These are phyloP conservation scores for Trypanosomatidae sp. DNA, from an alignment of 208 protist genomes.

Conservation along the genomic window DNA sequence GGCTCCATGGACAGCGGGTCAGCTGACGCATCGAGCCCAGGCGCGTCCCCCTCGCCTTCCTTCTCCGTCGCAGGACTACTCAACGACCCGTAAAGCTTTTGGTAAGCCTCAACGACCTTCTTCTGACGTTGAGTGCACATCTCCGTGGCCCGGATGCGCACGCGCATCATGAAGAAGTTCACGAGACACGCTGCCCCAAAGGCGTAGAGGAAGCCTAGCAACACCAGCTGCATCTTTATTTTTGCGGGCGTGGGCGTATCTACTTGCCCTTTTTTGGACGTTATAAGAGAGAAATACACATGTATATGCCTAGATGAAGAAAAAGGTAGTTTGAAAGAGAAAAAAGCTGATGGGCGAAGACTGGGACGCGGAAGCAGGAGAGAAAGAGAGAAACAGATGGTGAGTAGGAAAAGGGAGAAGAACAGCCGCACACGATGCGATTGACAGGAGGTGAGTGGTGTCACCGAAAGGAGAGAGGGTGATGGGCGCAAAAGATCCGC, in stretches of 20 bases:
- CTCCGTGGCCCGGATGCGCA: constrained; percentile 24
- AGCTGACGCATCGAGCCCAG: constrained; percentile 8
- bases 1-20: constrained; percentile 18
- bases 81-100: not conserved
- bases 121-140: constrained; percentile 20
- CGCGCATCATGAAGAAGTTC: constrained; percentile 39
- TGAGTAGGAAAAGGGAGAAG: too few species aligned
- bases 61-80: not conserved
- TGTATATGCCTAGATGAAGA: too few species aligned
- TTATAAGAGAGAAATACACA: not conserved
- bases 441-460: too few species aligned
- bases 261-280: not conserved
- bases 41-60: not conserved
- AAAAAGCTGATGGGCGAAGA: too few species aligned
- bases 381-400: not conserved
- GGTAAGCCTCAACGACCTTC: constrained; percentile 13
- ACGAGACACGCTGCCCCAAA: constrained; percentile 35
- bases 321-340: too few species aligned
- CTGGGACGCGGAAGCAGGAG: not conserved
- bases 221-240: constrained; percentile 15
- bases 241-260: too few species aligned
- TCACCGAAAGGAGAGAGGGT: too few species aligned
- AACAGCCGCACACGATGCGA: too few species aligned
- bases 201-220: constrained; percentile 36
- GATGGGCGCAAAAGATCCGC: too few species aligned